A percentile compares a stretch with the other conserved stretches of the same genome.
Conservation (phyloP, 805 yeast species). For the Candida parachauliodes region DNA sequence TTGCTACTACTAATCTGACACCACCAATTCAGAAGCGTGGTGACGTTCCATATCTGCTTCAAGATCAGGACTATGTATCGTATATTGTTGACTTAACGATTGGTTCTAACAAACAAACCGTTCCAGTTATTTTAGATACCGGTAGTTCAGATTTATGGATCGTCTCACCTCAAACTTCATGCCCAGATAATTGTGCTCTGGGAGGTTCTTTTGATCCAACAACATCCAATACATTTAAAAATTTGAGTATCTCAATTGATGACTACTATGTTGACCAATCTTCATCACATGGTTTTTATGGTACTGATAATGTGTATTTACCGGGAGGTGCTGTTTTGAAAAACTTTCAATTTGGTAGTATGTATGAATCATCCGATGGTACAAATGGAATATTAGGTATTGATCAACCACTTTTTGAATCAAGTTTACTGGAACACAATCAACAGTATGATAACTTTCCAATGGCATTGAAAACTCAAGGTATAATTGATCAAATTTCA, state of each 20-base stretch:
- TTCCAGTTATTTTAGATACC: conserved; percentile 36
- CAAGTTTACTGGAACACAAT: neutral
- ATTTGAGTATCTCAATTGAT: conserved; percentile 7
- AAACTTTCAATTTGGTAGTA: conserved; percentile 18
- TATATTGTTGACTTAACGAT: conserved; percentile 17
- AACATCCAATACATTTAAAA: conserved; percentile 7
- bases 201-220: conserved; percentile 2
- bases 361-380: conserved; percentile 8
- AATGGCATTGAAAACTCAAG: conserved; percentile 22
- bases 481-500: conserved; percentile 25
- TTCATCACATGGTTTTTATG: conserved; percentile 15
- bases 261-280: conserved; percentile 11
- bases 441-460: conserved; percentile 28
- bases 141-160: conserved; percentile 43
- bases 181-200: conserved; percentile 3
- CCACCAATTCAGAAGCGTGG: neutral
- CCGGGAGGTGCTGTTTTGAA: conserved; percentile 10
- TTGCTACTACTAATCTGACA: neutral
- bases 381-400: conserved; percentile 18
- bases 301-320: conserved; percentile 11
- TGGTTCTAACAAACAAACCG: conserved; percentile 26
- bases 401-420: conserved; percentile 13
- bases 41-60: neutral
- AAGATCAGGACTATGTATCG: neutral
- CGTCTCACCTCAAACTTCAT: conserved; percentile 12